Evolutionary conservation across 2,329 filamentous ascomycete species (phyloP), one percentile per base, ranked within the genome.

Genomic region (Parastagonospora nodorum): DNA sequence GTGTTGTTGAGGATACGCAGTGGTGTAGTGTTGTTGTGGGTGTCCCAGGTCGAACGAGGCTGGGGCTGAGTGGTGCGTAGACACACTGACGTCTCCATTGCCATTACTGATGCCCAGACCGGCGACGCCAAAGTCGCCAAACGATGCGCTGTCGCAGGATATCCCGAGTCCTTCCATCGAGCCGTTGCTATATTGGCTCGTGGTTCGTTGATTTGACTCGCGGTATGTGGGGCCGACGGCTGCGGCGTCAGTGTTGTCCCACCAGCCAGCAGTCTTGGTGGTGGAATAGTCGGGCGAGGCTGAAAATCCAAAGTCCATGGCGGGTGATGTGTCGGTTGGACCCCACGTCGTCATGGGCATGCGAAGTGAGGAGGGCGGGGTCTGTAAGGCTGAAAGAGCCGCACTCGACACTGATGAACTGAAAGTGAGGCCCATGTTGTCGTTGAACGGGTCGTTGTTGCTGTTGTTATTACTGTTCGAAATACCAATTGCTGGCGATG

Each of bases 361-460:
- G 2, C 62, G 60, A 30, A 64, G 55, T n/a, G 69, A 67, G 32
- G 67, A 60, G 35, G 70, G 70, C 45, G 69, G 72, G 42, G 70
- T 74, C 42, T 70, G 66, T 55, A 70, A 70, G 63, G 72, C 71
- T 68, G 69, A 70, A 43, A 73, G 66, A 58, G 65, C 64, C 51
- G 57, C 61, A 48, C 57, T 61, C 35, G 54, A 61, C 10, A 53
- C 50, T 16, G 58, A 52, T 19, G 52, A 53, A 30, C 55, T 50
- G 41, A 53, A 61, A 27, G 55, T 29, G 35, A 63, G 19, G 40
- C 55, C 52, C 30, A 58, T 57, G 36, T 57, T 63, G 37, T 68
- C 63, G 48, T 50, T 60, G 45, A 69, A 73, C 10, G 58, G 38
- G 35, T 66, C 50, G 43, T 30, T 43, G 9, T 32, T 43, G 9